phyloP scores from a whole-genome alignment of 2,329 filamentous ascomycete species.

The Dactylellina drechsleri region DNA sequence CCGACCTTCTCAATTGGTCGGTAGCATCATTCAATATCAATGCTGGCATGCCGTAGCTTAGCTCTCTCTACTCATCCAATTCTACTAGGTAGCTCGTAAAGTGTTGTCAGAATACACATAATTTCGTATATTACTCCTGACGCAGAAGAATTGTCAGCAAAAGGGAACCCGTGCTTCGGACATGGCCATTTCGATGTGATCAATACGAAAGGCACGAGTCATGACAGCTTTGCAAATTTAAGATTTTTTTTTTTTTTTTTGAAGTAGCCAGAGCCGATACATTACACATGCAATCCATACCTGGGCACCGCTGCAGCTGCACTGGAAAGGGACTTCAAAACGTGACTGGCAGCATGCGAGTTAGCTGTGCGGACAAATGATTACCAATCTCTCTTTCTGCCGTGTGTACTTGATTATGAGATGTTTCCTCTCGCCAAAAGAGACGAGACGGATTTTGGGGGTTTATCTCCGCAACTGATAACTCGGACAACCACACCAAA shows the following conservation, averaged over 20 bases:
- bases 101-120: no score
- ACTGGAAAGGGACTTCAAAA: slow-evolving; percentile 5
- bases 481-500: neutral
- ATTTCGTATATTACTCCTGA: neutral
- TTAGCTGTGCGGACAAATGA: slow-evolving; percentile 2
- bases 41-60: no score
- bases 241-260: no score
- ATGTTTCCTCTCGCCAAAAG: neutral
- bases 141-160: neutral
- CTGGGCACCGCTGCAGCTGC: slow-evolving; percentile 13
- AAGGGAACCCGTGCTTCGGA: slow-evolving; percentile 21
- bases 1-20: no score
- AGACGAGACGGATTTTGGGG: neutral
- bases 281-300: neutral
- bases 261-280: neutral
- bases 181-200: slow-evolving; percentile 4
- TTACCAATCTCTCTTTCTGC: slow-evolving; percentile 47
- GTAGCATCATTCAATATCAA: no score
- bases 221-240: no score
- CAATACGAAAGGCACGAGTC: neutral
- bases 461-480: no score
- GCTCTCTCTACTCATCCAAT: no score
- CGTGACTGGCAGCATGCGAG: slow-evolving; percentile 12
- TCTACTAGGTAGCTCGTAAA: no score
- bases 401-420: slow-evolving; percentile 46